Evolutionary conservation across 108 stramenopile species (phyloP).

Genomic region (Nannochloropsis gaditana): DNA sequence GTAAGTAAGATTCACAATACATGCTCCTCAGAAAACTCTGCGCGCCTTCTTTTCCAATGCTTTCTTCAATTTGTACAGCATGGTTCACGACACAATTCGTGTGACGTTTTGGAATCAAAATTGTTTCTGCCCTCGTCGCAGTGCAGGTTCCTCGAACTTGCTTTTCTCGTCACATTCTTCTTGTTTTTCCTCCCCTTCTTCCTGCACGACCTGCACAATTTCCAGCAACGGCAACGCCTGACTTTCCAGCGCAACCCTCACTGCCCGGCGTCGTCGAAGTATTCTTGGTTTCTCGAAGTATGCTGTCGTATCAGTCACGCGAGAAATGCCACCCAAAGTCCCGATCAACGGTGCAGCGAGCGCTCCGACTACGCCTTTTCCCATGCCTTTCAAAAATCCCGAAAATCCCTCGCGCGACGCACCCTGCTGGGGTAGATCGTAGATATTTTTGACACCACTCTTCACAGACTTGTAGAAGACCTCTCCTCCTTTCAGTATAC

Average conservation of each 20-base stretch:
- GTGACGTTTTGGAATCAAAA: too few species aligned
- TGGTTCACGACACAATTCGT: too few species aligned
- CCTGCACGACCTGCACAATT: neutral
- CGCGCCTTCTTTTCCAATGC: too few species aligned
- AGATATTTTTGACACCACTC: conserved; percentile 42
- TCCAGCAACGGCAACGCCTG: neutral
- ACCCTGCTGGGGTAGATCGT: conserved; percentile 42
- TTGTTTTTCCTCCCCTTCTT: neutral
- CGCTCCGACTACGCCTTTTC: conserved; percentile 48
- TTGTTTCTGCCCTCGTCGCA: too few species aligned
- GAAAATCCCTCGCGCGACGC: conserved; percentile 45
- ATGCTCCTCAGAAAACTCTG: too few species aligned
- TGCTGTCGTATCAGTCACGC: conserved; percentile 38
- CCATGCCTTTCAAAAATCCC: conserved; percentile 48
- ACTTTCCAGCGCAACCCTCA: conserved; percentile 15
- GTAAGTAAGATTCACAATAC: too few species aligned
- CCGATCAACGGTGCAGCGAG: conserved; percentile 47
- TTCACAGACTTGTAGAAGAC: conserved; percentile 47
- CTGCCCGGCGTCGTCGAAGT: neutral
- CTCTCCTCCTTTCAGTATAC: conserved; percentile 45
- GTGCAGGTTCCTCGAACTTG: too few species aligned
- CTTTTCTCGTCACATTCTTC: neutral
- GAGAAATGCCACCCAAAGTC: conserved; percentile 43
- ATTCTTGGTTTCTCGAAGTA: neutral
- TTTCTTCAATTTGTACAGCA: too few species aligned